These are phyloP conservation scores for Cladosporium sp. DNA, from an alignment of 2,329 filamentous ascomycete genomes.

Conservation along the genomic window DNA sequence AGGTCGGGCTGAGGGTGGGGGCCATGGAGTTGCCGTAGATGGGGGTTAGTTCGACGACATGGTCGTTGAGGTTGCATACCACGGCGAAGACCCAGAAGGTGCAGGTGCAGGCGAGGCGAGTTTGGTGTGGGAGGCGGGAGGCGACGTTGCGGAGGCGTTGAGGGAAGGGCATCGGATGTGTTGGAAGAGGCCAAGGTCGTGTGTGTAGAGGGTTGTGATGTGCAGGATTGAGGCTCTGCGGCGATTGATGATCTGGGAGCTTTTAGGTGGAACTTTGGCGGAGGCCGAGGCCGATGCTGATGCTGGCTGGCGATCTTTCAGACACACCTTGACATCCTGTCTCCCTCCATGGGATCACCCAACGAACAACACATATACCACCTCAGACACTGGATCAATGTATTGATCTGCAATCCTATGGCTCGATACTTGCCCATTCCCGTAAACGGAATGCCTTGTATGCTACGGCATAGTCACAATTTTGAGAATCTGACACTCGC, in stretches of 20 bases:
- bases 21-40: constrained; percentile 49
- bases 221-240: background rate
- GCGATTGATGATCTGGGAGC: background rate
- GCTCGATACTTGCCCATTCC: background rate
- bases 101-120: background rate
- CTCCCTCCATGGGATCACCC: too few species aligned
- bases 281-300: background rate
- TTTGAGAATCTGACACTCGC: background rate
- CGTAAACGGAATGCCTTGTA: background rate
- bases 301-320: background rate
- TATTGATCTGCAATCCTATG: too few species aligned
- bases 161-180: background rate
- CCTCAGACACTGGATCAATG: too few species aligned
- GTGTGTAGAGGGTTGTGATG: background rate
- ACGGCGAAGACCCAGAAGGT: constrained; percentile 19
- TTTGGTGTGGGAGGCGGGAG: background rate
- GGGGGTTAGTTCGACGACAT: constrained; percentile 40
- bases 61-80: constrained; percentile 41
- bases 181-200: background rate
- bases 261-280: background rate
- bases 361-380: too few species aligned
- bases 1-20: constrained; percentile 48
- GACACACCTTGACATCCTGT: background rate
- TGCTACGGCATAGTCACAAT: background rate
- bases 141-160: background rate